Evolutionary conservation across 2,329 filamentous ascomycete species (phyloP).

Genomic region (Trichoderma afroharzianum): DNA sequence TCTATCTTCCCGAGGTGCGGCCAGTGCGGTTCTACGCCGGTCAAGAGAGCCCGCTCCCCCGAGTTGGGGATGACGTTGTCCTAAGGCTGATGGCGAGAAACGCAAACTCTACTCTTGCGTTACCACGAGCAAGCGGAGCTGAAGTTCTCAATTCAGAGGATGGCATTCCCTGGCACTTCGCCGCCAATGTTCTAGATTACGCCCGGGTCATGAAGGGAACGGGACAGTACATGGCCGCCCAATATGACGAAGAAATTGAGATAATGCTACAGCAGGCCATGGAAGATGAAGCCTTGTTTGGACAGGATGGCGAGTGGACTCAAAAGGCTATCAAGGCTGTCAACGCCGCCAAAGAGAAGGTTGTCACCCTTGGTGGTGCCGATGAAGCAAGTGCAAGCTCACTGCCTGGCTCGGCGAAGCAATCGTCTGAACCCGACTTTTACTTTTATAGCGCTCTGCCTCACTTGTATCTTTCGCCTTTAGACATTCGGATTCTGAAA

Average conservation of each 20-base stretch:
- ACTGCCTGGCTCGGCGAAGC: slow-evolving; percentile 23
- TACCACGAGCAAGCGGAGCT: slow-evolving; percentile 75
- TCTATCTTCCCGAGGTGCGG: slow-evolving; percentile 87
- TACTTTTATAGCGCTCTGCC: slow-evolving; percentile 86
- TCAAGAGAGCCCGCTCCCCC: slow-evolving; percentile 76
- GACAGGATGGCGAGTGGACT: slow-evolving; percentile 88
- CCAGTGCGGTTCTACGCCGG: slow-evolving; percentile 89
- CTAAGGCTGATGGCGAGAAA: slow-evolving; percentile 79
- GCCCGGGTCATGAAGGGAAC: slow-evolving; percentile 94
- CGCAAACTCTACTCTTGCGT: slow-evolving; percentile 76
- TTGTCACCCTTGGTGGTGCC: slow-evolving; percentile 43
- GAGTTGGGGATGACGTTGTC: slow-evolving; percentile 84
- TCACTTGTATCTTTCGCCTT: slow-evolving; percentile 83
- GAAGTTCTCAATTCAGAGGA: slow-evolving; percentile 66
- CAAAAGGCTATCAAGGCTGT: slow-evolving; percentile 76
- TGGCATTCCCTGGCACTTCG: slow-evolving; percentile 91
- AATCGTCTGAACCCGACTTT: slow-evolving; percentile 52
- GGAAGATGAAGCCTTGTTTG: slow-evolving; percentile 89
- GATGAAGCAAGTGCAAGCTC: slow-evolving; percentile 24
- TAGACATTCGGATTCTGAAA: slow-evolving; percentile 91
- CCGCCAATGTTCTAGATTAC: slow-evolving; percentile 90
- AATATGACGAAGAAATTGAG: slow-evolving; percentile 75
- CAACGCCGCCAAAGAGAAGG: slow-evolving; percentile 69
- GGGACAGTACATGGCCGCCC: slow-evolving; percentile 76
- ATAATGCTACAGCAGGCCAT: slow-evolving; percentile 73